Base-by-base conservation (phyloP, 495 filamentous ascomycete species). In the Penicillium cinerascens region DNA sequence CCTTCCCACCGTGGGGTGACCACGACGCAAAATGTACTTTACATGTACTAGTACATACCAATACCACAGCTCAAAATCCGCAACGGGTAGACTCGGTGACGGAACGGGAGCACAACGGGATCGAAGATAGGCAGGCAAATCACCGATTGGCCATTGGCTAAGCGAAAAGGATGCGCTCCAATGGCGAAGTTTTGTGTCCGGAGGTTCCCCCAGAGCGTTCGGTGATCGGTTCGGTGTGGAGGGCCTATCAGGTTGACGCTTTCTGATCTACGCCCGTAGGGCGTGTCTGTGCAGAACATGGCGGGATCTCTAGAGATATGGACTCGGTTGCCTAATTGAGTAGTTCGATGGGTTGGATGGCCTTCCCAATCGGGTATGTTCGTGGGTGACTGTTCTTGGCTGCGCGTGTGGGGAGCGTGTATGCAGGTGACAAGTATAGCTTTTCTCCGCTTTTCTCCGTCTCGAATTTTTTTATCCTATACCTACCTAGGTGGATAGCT, bases 161-260 rank as follows among this genome's bases (percentile, higher is more conserved):
- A 20, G 37, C 18, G 37, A 20, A 20, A 39, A 39, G 18, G 37
- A 39, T n/a, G n/a, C n/a, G n/a, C n/a, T n/a, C n/a, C n/a, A n/a
- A n/a, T n/a, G n/a, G n/a, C n/a, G n/a, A n/a, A n/a, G n/a, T 8
- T 39, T 39, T 20, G 21, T n/a, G 33, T 13, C 47, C 17, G 1
- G 16, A 10, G 23, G 21, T 47, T 49, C n/a, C 57, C 52, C 50
- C 50, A 44, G 47, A 49, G 42, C 21, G 44, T 49, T 23, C 22
- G 22, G 22, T 23, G 22, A 23, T 23, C 22, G 6, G 22, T 23
- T 23, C 22, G 60, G 60, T 33, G 49, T 22, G 6, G 43, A 29
- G 18, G 40, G 41, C 60, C 60, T 63, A 63, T 60, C 45, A 59
- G 20, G 44, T 40, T 17, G 39, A n/a, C 15, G 43, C 41, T 47